Base-by-base conservation (phyloP, 2,329 filamentous ascomycete species). In the Whalleya microplaca region DNA sequence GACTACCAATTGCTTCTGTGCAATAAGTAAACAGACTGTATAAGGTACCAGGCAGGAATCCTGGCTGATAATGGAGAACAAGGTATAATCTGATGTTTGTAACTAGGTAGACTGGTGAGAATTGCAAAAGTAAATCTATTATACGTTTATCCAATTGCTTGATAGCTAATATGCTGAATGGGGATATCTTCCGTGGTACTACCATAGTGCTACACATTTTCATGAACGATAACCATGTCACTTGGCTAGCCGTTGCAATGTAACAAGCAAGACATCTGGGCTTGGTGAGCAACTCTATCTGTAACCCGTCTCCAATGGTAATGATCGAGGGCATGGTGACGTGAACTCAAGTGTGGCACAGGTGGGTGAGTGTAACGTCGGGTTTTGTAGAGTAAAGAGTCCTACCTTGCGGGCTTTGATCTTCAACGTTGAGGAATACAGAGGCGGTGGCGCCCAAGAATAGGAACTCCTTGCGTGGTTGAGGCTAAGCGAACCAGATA, bases 381-480 rank as follows among this genome's bases (percentile, higher is more conserved):
- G 37, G 49, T 43, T 20, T 45, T 45, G 14, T 18, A 21, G 18
- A 41, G 18, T 1, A 40, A 32, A 46, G 14, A 29, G 43, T n/a
- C 37, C 21, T 53, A 40, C 29, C 43, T 48, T 43, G 21, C 16
- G 32, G 54, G 53, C 60, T 50, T 19, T 29, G 48, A 57, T 57
- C 55, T 55, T 46, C 48, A 48, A 49, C 21, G 46, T 48, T 62
- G 37, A 50, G 48, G 46, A 55, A 46, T 21, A 23, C 47, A 9
- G 42, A 21, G 21, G 54, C 44, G 51, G 54, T 50, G 51, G 37
- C 21, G 50, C 45, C 37, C 40, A 56, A 58, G 32, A 45, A 40
- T 27, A 37, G 14, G 21, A 8, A 53, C 53, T 57, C 60, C 60
- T 62, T 62, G 47, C 60, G 49, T 62, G 21, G 55, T 51, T 21